These are phyloP conservation scores for Mucor irregularis DNA, from an alignment of 371 early-diverging fungal genomes.

Conservation along the genomic window DNA sequence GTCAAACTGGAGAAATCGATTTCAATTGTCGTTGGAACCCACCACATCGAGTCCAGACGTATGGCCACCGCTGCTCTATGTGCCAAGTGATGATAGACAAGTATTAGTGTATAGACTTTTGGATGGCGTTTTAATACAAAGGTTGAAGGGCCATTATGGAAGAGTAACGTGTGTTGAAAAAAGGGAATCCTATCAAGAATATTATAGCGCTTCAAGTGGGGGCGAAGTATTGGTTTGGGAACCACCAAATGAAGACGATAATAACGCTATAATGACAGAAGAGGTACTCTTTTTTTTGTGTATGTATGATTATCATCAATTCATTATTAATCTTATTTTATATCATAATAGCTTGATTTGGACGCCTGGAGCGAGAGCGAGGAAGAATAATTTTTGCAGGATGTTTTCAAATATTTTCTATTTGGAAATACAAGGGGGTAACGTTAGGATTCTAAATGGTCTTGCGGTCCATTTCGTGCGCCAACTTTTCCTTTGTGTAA, in stretches of 20 bases:
- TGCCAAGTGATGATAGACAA: conserved; percentile 60
- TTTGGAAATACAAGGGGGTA: conserved; percentile 6
- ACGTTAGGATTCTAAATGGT: conserved; percentile 4
- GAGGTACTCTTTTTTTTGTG: background rate
- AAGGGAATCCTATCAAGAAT: conserved; percentile 57
- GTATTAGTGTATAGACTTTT: conserved; percentile 62
- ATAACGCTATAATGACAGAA: background rate
- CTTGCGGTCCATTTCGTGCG: conserved; percentile 5
- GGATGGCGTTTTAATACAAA: conserved; percentile 55
- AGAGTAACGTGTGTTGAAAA: conserved; percentile 62
- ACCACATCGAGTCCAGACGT: conserved; percentile 50
- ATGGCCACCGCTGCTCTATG: conserved; percentile 54
- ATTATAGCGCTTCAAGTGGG: conserved; percentile 70
- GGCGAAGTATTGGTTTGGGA: conserved; percentile 70
- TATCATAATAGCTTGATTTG: conserved; percentile 15
- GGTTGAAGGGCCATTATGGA: conserved; percentile 67
- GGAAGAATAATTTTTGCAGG: too few relatives aligned
- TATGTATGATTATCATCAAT: conserved; percentile 12
- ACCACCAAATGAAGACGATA: conserved; percentile 34
- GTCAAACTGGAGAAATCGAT: conserved; percentile 53
- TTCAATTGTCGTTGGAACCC: conserved; percentile 42
- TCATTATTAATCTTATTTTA: too few relatives aligned
- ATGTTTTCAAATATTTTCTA: background rate
- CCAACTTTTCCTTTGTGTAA: conserved; percentile 16
- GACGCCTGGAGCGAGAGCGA: conserved; percentile 35